phyloP scores from a whole-genome alignment of 2,329 filamentous ascomycete genomes.

The Venturia aucupariae region DNA sequence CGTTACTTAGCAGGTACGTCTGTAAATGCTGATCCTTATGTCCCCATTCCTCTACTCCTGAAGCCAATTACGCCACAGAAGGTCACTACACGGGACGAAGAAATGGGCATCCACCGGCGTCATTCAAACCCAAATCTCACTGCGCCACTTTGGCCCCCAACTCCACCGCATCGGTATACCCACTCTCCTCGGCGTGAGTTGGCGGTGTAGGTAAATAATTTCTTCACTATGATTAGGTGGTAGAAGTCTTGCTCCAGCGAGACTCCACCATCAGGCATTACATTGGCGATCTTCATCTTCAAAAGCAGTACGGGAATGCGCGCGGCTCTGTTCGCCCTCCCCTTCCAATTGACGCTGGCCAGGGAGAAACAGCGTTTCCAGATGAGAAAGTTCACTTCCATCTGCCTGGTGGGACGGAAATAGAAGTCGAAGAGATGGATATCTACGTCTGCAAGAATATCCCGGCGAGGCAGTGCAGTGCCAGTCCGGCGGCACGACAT shows the following conservation, averaged over 20 bases:
- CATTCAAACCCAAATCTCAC: neutral
- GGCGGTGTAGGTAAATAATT: neutral
- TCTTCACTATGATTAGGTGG: neutral
- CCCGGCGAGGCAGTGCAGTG: neutral
- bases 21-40: no score
- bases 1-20: no score
- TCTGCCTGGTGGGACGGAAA: neutral
- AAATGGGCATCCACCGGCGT: no score
- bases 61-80: no score
- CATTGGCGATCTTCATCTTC: neutral
- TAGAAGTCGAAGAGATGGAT: neutral
- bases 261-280: neutral
- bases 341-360: neutral
- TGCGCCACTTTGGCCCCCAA: conserved; percentile 4
- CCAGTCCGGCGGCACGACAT: neutral
- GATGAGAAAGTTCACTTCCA: no score
- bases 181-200: neutral
- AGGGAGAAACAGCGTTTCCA: no score
- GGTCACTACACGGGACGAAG: no score
- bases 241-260: neutral
- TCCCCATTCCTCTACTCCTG: no score
- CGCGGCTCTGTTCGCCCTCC: neutral
- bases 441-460: neutral
- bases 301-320: neutral
- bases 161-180: conserved; percentile 1